Conservation (phyloP, 163 green algal genomes). For the Prototheca wickerhamii region DNA sequence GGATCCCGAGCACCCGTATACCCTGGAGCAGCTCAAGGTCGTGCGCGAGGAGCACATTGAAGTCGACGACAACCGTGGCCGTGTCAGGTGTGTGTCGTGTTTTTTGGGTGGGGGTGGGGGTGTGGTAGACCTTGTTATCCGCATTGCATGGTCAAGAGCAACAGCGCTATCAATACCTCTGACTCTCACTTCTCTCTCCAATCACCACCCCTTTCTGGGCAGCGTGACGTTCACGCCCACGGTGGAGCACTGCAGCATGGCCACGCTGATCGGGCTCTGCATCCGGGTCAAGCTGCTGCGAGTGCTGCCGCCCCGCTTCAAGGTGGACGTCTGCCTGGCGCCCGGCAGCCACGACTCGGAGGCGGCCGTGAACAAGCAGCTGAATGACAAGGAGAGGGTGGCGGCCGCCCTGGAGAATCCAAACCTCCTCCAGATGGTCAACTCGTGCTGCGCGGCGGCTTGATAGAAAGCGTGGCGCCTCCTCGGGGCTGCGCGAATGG, state of each 20-base stretch:
- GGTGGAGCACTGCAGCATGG: constrained; percentile 92
- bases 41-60: constrained; percentile 77
- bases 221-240: constrained; percentile 96
- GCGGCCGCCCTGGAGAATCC: constrained; percentile 95
- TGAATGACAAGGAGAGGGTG: constrained; percentile 96
- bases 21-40: constrained; percentile 92
- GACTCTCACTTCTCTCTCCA: not conserved
- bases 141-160: not conserved
- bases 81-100: constrained; percentile 45
- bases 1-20: constrained; percentile 97
- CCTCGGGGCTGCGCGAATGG: not conserved
- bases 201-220: constrained; percentile 6
- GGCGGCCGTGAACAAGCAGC: constrained; percentile 93
- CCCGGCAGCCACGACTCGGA: constrained; percentile 68
- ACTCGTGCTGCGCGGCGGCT: constrained; percentile 60
- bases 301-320: constrained; percentile 79
- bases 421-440: constrained; percentile 85
- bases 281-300: constrained; percentile 87
- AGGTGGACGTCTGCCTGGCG: constrained; percentile 54
- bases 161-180: not conserved
- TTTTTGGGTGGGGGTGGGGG: not conserved
- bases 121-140: not conserved
- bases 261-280: constrained; percentile 94
- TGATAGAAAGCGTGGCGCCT: not conserved
- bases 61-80: constrained; percentile 62